Base-by-base conservation (phyloP, 2,329 filamentous ascomycete species). In the Pseudocercospora vitis region DNA sequence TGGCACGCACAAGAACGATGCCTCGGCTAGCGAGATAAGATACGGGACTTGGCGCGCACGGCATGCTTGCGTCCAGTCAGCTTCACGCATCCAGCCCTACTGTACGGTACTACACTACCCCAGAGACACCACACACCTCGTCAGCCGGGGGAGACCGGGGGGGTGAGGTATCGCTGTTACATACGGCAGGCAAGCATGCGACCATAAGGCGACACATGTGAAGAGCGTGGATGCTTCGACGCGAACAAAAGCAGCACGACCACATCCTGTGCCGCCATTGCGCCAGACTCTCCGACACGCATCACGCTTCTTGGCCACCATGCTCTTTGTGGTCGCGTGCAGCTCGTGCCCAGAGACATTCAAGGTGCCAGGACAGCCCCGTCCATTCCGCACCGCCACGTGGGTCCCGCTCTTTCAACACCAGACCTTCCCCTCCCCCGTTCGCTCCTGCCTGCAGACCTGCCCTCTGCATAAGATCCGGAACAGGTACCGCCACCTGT, bases 291-390 rank as follows among this genome's bases (percentile, higher is more conserved):
- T 53, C 32, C 24, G 49, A 44, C 42, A 42, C 37, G 50, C 50
- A 53, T 32, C 40, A 29, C 45, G 31, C 42, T 29, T 26, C 50
- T 53, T 53, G 50, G 50, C 50, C 50, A 11, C 24, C 11, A 40
- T 14, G 8, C 52, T 50, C 18, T 48, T 52, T 55, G 56, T 53
- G 52, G 48, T 39, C 35, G 45, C 35, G 33, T 52, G 44, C 48
- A 52, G 32, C 37, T 49, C 14, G 32, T 52, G 51, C 47, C 39
- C 32, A 53, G 55, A 52, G 48, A 45, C n/a, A n/a, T n/a, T n/a
- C n/a, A n/a, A n/a, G n/a, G 48, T 57, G 55, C 55, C 51, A 57
- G 55, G 55, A 48, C 37, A 40, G 26, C 52, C 56, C n/a, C 52
- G 50, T 37, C 45, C 56, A 55, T 55, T 52, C 49, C 52, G 35